phyloP scores from a whole-genome alignment of 306 rosid species.

The Cucurbita ficifolia region DNA sequence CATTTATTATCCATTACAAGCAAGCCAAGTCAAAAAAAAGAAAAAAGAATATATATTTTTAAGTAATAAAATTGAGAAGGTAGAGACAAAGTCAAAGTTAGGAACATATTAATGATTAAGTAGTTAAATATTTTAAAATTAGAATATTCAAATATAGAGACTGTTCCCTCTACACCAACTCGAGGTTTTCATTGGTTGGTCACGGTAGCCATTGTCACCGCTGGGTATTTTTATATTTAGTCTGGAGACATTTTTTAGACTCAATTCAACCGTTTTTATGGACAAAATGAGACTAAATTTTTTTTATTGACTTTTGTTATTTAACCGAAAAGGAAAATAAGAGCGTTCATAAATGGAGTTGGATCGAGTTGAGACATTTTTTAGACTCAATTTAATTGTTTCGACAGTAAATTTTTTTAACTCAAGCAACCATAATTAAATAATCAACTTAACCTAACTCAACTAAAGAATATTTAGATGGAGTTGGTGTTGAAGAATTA shows the following conservation, averaged over 20 bases:
- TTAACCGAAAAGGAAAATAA: too few relatives aligned
- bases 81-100: background rate
- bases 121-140: background rate
- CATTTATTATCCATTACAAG: background rate
- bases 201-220: background rate
- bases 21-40: background rate
- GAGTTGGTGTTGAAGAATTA: too few relatives aligned
- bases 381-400: too few relatives aligned
- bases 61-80: background rate
- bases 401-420: rapidly evolving
- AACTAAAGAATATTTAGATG: too few relatives aligned
- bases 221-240: background rate
- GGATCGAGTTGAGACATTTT: too few relatives aligned
- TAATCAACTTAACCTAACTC: too few relatives aligned
- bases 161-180: background rate
- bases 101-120: background rate
- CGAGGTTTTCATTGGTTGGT: background rate
- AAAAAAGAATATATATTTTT: background rate
- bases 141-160: background rate
- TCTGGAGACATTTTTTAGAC: too few relatives aligned
- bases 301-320: too few relatives aligned
- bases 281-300: too few relatives aligned
- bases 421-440: too few relatives aligned
- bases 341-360: too few relatives aligned
- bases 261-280: too few relatives aligned